phyloP scores from a whole-genome alignment of 441 rosid species.

The Syzygium syzygioides region DNA sequence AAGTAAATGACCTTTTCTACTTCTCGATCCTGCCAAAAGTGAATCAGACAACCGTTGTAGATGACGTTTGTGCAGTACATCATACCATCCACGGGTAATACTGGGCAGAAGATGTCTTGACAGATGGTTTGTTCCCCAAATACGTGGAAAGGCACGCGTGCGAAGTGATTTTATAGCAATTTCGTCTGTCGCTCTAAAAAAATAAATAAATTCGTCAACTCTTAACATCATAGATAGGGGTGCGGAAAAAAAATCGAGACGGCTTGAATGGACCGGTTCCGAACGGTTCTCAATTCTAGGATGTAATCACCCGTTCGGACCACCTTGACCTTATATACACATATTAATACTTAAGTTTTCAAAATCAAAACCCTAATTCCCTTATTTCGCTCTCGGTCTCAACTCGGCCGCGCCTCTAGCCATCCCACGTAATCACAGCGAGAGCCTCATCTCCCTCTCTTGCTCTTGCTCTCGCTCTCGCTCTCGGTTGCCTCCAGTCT shows the following conservation, averaged over 20 bases:
- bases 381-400: too few relatives aligned
- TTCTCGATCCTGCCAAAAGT: background rate
- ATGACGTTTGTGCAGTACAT: background rate
- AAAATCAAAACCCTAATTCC: too few relatives aligned
- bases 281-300: too few relatives aligned
- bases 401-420: too few relatives aligned
- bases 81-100: background rate
- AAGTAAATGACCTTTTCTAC: background rate
- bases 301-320: rapidly evolving
- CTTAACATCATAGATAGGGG: background rate
- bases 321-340: too few relatives aligned
- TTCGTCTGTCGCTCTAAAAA: background rate
- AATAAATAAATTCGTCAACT: background rate
- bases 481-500: too few relatives aligned
- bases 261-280: too few relatives aligned
- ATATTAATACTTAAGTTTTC: too few relatives aligned
- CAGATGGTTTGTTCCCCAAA: background rate
- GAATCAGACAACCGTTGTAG: background rate
- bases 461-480: too few relatives aligned
- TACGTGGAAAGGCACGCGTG: background rate
- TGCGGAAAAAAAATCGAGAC: too few relatives aligned
- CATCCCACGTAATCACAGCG: too few relatives aligned
- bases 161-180: background rate
- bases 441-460: too few relatives aligned
- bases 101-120: background rate